Evolutionary conservation across 306 rosid genomes (phyloP), one percentile per base, ranked within the genome.

Genomic region (Cercis canadensis): DNA sequence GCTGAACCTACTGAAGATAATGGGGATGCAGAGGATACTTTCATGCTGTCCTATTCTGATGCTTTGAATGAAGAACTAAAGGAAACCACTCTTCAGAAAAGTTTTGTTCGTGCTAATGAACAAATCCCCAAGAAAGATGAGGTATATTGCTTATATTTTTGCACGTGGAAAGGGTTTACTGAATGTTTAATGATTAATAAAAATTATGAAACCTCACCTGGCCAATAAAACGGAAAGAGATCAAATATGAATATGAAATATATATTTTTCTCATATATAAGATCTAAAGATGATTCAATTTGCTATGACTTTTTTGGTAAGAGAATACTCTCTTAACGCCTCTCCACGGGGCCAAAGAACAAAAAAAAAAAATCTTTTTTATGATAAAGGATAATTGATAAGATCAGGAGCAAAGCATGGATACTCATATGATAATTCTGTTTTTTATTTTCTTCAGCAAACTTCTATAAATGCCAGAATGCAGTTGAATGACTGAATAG

Each of bases 91-190:
- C 89, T 94, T 40, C 50, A 81, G 68, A 91, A 81, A 81, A 94
- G 92, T 80, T 94, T 94, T 83, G 84, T 86, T 72, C 87, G 87
- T 78, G 97, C 96, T 47, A 76, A 82, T 32, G 96, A 85, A 78
- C 86, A 89, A 76, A 76, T 81, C 41, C 76, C 96, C 43, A 81
- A 81, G 84, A 85, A 78, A 68, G 82, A 84, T 65, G 90, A 91
- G 97, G 99, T 86, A 86, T 58, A 7, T 70, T 67, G 49, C 76
- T 64, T 81, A 33, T 49, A 15, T 45, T 72, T 79, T 24, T 24
- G 34, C 68, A 32, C 60, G 17, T 39, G 66, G 57, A 59, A 43
- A 50, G 52, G 49, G 51, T 64, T 18, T 45, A 24, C 57, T 67
- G 37, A 69, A 39, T 17, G 33, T 51, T 46, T 50, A 49, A 6